These are phyloP conservation scores for Ceratocystis lukuohia DNA, from an alignment of 2,329 filamentous ascomycete species.

Conservation along the genomic window DNA sequence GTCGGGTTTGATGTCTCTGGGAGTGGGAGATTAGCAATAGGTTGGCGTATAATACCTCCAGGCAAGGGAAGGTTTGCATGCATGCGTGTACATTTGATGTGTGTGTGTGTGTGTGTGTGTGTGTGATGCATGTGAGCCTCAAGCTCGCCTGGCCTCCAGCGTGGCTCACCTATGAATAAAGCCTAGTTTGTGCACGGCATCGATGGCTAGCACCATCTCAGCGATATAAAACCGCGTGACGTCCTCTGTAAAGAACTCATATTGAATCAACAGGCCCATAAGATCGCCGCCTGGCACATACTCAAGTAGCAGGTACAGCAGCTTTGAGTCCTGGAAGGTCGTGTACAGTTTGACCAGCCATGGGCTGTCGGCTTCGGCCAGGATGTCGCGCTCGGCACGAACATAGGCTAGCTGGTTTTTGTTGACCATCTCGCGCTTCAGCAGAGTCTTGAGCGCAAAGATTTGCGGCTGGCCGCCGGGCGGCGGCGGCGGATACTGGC, in stretches of 20 bases:
- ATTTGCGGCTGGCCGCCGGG: constrained; percentile 53
- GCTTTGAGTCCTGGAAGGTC: constrained; percentile 63
- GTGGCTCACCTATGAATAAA: constrained; percentile 62
- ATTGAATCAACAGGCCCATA: constrained; percentile 78
- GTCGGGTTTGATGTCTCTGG: constrained; percentile 90
- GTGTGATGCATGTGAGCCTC: no score
- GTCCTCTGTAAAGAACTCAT: constrained; percentile 70
- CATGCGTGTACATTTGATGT: no score
- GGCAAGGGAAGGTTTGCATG: no score
- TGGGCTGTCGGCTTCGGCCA: constrained; percentile 66
- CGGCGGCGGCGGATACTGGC: constrained; percentile 33
- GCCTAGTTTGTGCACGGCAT: constrained; percentile 65
- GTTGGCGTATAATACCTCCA: no score
- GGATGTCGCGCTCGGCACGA: constrained; percentile 63
- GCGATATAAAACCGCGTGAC: constrained; percentile 78
- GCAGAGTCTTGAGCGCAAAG: constrained; percentile 64
- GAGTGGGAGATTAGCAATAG: background rate
- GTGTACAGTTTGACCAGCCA: constrained; percentile 72
- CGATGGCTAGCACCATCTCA: constrained; percentile 66
- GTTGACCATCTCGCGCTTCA: constrained; percentile 74
- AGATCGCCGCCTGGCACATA: constrained; percentile 68
- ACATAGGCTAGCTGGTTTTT: constrained; percentile 69
- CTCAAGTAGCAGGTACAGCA: constrained; percentile 71
- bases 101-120: no score
- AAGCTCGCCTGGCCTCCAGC: background rate